Conservation (phyloP, 306 rosid species). For the Dryas alaskensis region DNA sequence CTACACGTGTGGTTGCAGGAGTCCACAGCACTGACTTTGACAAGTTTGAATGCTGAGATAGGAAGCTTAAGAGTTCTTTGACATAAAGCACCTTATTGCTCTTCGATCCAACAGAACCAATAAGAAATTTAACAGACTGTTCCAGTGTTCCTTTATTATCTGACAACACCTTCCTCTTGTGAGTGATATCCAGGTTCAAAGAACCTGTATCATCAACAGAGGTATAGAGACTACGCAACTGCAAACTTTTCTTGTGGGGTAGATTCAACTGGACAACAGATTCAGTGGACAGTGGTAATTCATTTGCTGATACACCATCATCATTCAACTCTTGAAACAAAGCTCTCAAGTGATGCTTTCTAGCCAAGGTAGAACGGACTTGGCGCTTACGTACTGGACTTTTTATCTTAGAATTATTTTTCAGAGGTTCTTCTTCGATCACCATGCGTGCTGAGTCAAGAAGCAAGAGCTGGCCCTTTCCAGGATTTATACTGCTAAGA, state of each 20-base stretch:
- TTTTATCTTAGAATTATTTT: slow-evolving; percentile 30
- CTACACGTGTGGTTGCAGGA: slow-evolving; percentile 71
- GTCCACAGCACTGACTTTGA: slow-evolving; percentile 84
- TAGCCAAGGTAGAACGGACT: slow-evolving; percentile 39
- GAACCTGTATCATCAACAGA: slow-evolving; percentile 35
- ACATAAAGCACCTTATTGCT: slow-evolving; percentile 85
- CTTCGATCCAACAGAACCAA: slow-evolving; percentile 95
- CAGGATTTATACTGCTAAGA: slow-evolving; percentile 87
- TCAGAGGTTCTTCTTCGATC: slow-evolving; percentile 35
- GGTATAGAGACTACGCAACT: slow-evolving; percentile 26
- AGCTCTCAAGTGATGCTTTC: slow-evolving; percentile 55
- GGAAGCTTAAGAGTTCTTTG: slow-evolving; percentile 52
- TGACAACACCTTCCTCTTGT: slow-evolving; percentile 39
- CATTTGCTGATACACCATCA: slow-evolving; percentile 32
- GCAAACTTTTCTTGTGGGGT: slow-evolving; percentile 18
- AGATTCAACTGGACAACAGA: slow-evolving; percentile 34
- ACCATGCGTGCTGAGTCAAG: slow-evolving; percentile 62
- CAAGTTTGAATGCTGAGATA: slow-evolving; percentile 61
- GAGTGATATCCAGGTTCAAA: slow-evolving; percentile 25
- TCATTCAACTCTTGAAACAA: slow-evolving; percentile 46
- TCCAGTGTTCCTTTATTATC: slow-evolving; percentile 31
- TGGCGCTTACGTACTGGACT: slow-evolving; percentile 29
- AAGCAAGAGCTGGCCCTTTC: slow-evolving; percentile 82
- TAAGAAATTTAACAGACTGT: slow-evolving; percentile 52
- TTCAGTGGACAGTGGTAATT: slow-evolving; percentile 24